phyloP scores from a whole-genome alignment of 495 filamentous ascomycete species.

The Tricharina praecox region DNA sequence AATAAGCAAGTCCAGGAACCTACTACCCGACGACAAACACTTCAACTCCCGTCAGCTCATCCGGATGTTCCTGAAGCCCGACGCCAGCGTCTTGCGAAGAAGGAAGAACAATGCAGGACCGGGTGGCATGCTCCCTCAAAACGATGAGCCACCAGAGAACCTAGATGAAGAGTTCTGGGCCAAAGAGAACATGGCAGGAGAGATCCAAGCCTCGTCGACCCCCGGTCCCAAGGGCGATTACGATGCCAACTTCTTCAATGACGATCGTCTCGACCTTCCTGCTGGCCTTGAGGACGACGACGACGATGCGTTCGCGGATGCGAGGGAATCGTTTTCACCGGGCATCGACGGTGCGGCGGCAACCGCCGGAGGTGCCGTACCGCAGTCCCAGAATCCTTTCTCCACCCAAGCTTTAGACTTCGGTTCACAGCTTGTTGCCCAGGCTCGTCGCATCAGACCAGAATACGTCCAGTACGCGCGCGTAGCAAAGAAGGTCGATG shows the following conservation, averaged over 20 bases:
- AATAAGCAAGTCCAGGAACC: conserved; percentile 81
- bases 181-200: conserved; percentile 40
- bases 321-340: conserved; percentile 74
- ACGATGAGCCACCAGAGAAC: conserved; percentile 35
- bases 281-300: conserved; percentile 41
- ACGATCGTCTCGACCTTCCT: conserved; percentile 55
- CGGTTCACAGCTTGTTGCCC: conserved; percentile 80
- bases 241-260: conserved; percentile 89
- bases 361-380: conserved; percentile 21
- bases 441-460: conserved; percentile 54
- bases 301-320: conserved; percentile 76
- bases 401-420: conserved; percentile 33
- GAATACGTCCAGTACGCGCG: conserved; percentile 95
- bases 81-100: conserved; percentile 47
- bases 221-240: conserved; percentile 51
- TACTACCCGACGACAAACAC: conserved; percentile 94
- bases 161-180: conserved; percentile 97
- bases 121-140: background rate
- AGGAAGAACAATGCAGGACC: conserved; percentile 15
- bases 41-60: conserved; percentile 88
- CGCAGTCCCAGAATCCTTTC: conserved; percentile 11
- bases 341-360: conserved; percentile 32
- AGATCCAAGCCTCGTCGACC: conserved; percentile 23
- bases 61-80: conserved; percentile 84
- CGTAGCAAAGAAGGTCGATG: conserved; percentile 98